Evolutionary conservation across 2,329 filamentous ascomycete genomes (phyloP), one percentile per base, ranked within the genome.

Genomic region (Aspergillus uvarum): DNA sequence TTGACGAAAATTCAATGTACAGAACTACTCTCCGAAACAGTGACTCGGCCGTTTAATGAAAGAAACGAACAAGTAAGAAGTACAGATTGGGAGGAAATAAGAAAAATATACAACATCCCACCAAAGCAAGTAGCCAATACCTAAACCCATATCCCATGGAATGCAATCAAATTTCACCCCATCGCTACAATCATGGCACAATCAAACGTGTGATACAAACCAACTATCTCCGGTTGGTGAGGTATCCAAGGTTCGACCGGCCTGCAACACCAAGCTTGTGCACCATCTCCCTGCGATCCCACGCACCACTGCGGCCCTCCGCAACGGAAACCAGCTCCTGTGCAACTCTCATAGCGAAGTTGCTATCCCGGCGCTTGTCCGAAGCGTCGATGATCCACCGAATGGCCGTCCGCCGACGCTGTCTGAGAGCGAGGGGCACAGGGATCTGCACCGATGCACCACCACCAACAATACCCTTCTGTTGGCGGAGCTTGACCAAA

Each of bases 371-470:
- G 78, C 89, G 88, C 82, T 92, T 95, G 64, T 86, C 85, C 44
- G 92, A 91, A n/a, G 87, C 84, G 63, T 92, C 88, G 60, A 98
- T 77, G 67, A 99, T 96, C 95, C 95, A 99, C 75, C 85, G 81
- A 66, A 97, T 89, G 2, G 94, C 93, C 54, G 83, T 82, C 58
- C 93, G 84, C 67, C 94, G 83, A 63, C 94, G 85, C 75, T 96
- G 90, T 62, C 92, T 85, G 64, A 89, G 78, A 1, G 82, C 81
- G 21, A 98, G 81, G 1, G 95, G 94, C 22, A 88, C 82, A 0
- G 95, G 95, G 38, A 97, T 84, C 58, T 94, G 91, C 60, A 97
- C 84, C 12, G 91, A 85, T 38, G 86, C 84, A 76, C 95, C 95
- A 80, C 95, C 95, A 77, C 94, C 94, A 1, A 89, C 91, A 38